A percentile compares a stretch with the other conserved stretches of the same genome.
Evolutionary conservation across 352 stramenopile genomes (phyloP).

Genomic region (Pythium aristosporum): DNA sequence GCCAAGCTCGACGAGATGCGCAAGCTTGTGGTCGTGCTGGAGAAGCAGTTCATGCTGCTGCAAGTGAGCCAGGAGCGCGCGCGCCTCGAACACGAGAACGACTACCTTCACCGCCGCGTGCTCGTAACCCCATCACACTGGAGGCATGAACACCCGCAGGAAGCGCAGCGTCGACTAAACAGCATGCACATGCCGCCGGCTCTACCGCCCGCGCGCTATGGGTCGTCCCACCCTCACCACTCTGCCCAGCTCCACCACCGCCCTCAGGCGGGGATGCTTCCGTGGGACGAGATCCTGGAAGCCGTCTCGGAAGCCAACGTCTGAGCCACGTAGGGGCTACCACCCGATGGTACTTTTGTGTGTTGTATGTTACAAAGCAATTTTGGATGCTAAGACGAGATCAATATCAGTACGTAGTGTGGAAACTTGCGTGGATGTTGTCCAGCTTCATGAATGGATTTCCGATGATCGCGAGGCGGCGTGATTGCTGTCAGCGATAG

Average conservation of each 20-base stretch:
- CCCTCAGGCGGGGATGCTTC: slow-evolving; percentile 16
- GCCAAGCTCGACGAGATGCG: slow-evolving; percentile 29
- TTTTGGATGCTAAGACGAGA: not conserved
- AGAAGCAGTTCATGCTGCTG: slow-evolving; percentile 26
- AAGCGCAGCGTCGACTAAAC: slow-evolving; percentile 8
- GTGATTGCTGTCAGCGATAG: not conserved
- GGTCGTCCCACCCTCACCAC: not conserved
- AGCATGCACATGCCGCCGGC: not conserved
- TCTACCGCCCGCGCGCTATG: not conserved
- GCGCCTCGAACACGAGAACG: slow-evolving; percentile 23
- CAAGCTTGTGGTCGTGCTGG: slow-evolving; percentile 20
- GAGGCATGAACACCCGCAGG: slow-evolving; percentile 14
- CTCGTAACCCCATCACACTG: slow-evolving; percentile 13
- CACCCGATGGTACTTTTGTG: not conserved
- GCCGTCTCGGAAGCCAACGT: slow-evolving; percentile 23
- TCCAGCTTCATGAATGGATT: not conserved
- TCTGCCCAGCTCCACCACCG: not conserved
- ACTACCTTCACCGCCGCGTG: slow-evolving; percentile 17
- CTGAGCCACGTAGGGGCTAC: not conserved
- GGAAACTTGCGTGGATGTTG: no score
- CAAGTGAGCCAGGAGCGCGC: slow-evolving; percentile 22
- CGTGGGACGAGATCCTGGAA: slow-evolving; percentile 28
- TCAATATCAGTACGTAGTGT: not conserved
- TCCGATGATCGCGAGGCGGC: slow-evolving; percentile 1
- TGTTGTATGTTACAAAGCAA: not conserved